Base-by-base conservation (phyloP, 768 basidiomycete genomes). In the Hypholoma fasciculare region DNA sequence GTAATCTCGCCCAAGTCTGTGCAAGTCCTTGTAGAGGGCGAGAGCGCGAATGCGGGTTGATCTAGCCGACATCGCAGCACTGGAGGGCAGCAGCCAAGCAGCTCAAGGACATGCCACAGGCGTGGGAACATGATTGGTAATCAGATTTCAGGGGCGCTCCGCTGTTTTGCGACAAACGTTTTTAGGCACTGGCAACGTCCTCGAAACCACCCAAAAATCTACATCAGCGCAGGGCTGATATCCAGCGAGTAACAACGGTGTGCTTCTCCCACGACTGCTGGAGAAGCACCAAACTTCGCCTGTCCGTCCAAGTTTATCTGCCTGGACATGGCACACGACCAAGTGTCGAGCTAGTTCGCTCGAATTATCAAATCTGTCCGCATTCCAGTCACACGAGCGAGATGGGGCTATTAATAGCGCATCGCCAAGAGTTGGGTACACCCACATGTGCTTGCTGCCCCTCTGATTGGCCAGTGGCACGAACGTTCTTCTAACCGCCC, bases 1-100 rank as follows among this genome's bases (percentile, higher is more conserved):
- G 62, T 93, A 92, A 48, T 94, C 90, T 58, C 88, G 80, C 3
- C 92, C 91, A 1, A 94, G 81, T 56, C 89, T 79, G 62, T 88
- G 86, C 7, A 94, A 80, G 67, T 93, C 90, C 67, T 93, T 94
- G 77, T 94, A 94, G 30, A 94, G 74, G 0, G 85, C 79, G 7
- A 92, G 73, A 1, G 85, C 89, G 37, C 90, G 82, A 43, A 84
- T 70, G 23, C 90, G 83, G 44, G 82, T 80, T 17, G 77, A 70
- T 57, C 73, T 79, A 64, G 71, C 73, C 61, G 80, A 76, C 84
- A 87, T 86, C 49, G 50, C 43, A n/a, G 46, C 38, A 30, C 19
- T 7, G 38, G 23, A 44, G 40, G 16, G 17, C 11, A 34, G 30
- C 4, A 34, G 30, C 30, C 30, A 34, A 34, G 30, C 30, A 34